Conservation (phyloP, 352 stramenopile genomes). For the Globisporangium solare region DNA sequence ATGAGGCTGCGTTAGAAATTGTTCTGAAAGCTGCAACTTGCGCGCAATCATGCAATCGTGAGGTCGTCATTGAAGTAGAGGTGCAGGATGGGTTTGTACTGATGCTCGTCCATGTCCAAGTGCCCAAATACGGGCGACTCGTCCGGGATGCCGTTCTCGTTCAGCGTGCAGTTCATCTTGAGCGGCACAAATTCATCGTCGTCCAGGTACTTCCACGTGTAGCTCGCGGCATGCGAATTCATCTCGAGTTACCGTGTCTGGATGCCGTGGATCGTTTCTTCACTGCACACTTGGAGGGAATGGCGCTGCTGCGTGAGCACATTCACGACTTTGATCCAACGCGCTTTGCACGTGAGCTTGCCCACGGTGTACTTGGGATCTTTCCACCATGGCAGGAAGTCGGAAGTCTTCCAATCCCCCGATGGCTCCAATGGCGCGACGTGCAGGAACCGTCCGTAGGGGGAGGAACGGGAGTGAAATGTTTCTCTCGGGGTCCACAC, state of each 20-base stretch:
- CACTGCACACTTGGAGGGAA: constrained; percentile 76
- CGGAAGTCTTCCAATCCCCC: constrained; percentile 65
- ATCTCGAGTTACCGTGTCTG: constrained; percentile 79
- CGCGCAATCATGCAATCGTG: constrained; percentile 52
- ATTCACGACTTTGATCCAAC: constrained; percentile 88
- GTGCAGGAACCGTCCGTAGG: constrained; percentile 83
- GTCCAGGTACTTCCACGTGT: constrained; percentile 90
- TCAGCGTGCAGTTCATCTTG: constrained; percentile 84
- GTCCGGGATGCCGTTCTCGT: constrained; percentile 86
- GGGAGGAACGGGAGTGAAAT: constrained; percentile 79
- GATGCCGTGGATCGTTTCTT: constrained; percentile 88
- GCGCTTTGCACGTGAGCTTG: constrained; percentile 58
- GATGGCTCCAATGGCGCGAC: constrained; percentile 79
- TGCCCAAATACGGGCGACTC: constrained; percentile 76
- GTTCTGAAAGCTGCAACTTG: neutral
- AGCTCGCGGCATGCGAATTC: constrained; percentile 89
- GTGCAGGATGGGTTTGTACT: constrained; percentile 85
- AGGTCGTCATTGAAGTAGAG: constrained; percentile 94
- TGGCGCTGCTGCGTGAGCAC: constrained; percentile 86
- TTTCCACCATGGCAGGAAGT: constrained; percentile 85
- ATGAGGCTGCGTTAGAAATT: no score
- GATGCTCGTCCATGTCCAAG: constrained; percentile 86
- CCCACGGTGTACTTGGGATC: constrained; percentile 73
- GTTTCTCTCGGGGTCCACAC: constrained; percentile 71
- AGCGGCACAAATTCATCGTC: constrained; percentile 87